Evolutionary conservation across 2,329 filamentous ascomycete genomes (phyloP).

Genomic region (Penicillium sp.): DNA sequence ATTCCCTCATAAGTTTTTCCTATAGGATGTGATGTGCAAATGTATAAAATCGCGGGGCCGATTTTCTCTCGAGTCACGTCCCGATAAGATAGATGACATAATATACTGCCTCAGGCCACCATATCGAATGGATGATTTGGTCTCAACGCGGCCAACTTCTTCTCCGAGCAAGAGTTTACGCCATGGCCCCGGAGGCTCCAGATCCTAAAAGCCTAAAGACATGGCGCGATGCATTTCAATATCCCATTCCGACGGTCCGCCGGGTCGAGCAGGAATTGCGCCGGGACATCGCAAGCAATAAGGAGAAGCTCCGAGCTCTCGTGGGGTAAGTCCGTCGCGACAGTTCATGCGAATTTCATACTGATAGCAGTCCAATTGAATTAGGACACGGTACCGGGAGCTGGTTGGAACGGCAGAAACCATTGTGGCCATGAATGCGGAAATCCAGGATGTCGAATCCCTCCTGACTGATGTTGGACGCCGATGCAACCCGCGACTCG

Average conservation of each 20-base stretch:
- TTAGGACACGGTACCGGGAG: slow-evolving; percentile 69
- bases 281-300: slow-evolving; percentile 56
- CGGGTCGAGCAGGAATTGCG: slow-evolving; percentile 61
- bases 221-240: slow-evolving; percentile 64
- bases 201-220: slow-evolving; percentile 52
- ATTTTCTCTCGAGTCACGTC: slow-evolving; percentile 21
- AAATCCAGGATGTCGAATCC: slow-evolving; percentile 68
- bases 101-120: neutral
- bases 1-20: neutral
- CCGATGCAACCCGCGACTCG: slow-evolving; percentile 65
- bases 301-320: slow-evolving; percentile 59
- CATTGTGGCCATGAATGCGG: slow-evolving; percentile 81
- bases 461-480: slow-evolving; percentile 67
- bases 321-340: slow-evolving; percentile 51
- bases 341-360: slow-evolving; percentile 4
- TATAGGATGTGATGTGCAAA: neutral
- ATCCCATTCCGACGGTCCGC: slow-evolving; percentile 57
- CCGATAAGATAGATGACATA: slow-evolving; percentile 19
- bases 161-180: slow-evolving; percentile 13
- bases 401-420: slow-evolving; percentile 85
- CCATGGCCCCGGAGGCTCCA: slow-evolving; percentile 52
- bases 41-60: slow-evolving; percentile 14
- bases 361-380: neutral
- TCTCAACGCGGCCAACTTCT: slow-evolving; percentile 3
- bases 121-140: slow-evolving; percentile 5